Base-by-base conservation (phyloP, 2,329 filamentous ascomycete species). In the Albifimbria verrucaria region DNA sequence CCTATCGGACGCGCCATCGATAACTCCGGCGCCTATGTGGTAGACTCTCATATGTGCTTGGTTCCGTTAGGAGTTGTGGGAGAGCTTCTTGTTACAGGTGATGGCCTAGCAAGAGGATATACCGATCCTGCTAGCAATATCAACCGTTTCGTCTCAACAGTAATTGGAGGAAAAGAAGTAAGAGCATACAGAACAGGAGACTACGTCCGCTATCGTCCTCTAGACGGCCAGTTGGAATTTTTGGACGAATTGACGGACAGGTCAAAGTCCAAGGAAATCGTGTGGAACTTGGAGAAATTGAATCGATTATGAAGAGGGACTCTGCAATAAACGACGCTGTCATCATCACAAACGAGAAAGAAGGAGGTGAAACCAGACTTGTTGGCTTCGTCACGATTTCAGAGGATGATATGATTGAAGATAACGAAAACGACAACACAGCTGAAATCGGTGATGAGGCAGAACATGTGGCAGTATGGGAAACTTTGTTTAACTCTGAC, bases 241-340 rank as follows among this genome's bases (percentile, higher is more conserved):
- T 53, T 68, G 62, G 62, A 1, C 62, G 66, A 17, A 59, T 62
- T 2, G 65, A 69, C 21, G 46, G 50, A 4, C 65, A 68, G 18
- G 55, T 66, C 48, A 69, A 69, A 52, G 56, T 70, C 12, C 59
- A 64, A 23, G 66, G 67, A 10, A 59, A 69, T 10, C 62, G 67
- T 4, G 48, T 69, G 24, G 68, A 70, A 51, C 50, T 63, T 2
- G 59, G 53, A 0, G 66, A 69, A 28, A 59, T 69, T 3, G 66
- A 69, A 17, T 54, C 58, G 11, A 52, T 49, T 1, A 43, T 66
- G 1, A 52, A 52, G 15, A 50, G n/a, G 2, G 52, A 62, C 11
- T 39, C 47, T 4, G 3, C 24, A 5, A 58, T 64, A 12, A 46
- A 54, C 9, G 53, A 64, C 26, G 59, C 61, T 1, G 61, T 52